Evolutionary conservation across 176 grass and related monocot species (phyloP), one percentile per base, ranked within the genome.

Genomic region (Dendrocalamus sinicus): DNA sequence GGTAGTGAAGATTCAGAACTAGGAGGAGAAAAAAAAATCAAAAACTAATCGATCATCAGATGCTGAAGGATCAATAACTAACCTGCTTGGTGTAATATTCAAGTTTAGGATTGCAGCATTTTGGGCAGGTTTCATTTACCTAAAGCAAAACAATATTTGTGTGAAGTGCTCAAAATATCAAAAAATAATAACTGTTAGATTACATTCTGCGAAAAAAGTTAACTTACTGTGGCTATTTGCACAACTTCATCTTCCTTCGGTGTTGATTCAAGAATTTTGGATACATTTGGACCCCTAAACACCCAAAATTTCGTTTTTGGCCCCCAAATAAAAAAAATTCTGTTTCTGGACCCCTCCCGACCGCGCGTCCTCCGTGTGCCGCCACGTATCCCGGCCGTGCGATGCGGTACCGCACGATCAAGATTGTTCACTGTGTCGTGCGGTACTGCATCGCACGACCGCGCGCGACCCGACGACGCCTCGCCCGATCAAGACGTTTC

Each of bases 81-180:
- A 97, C 93, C 91, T 98, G 93, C 66, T 63, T 80, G 43, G 72
- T 86, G 84, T 94, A 91, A 55, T 86, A 98, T 80, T 94, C 90
- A 13, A 92, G 90, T 72, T 85, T 22, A 22, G 54, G 30, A 63
- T 95, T 59, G 9, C 35, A 9, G 69, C 93, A 98, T 9, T 88
- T 19, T 3, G 60, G 75, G 82, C 96, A 98, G 9, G 72, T 2
- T 84, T 81, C 86, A 8, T 69, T 86, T 40, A 81, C 47, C 93
- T 95, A 60, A 71, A 35, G 5, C 43, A 76, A 45, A 88, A 43
- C 4, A 13, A 19, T 22, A 72, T 50, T 58, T 67, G 47, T 67
- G 47, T 88, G 7, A 85, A 30, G 23, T 40, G 5, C 14, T 15
- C 40, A 39, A 51, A 70, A 43, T 14, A 79, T 54, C 0, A 65